phyloP scores from a whole-genome alignment of 306 rosid species.

The Glycyrrhiza uralensis region DNA sequence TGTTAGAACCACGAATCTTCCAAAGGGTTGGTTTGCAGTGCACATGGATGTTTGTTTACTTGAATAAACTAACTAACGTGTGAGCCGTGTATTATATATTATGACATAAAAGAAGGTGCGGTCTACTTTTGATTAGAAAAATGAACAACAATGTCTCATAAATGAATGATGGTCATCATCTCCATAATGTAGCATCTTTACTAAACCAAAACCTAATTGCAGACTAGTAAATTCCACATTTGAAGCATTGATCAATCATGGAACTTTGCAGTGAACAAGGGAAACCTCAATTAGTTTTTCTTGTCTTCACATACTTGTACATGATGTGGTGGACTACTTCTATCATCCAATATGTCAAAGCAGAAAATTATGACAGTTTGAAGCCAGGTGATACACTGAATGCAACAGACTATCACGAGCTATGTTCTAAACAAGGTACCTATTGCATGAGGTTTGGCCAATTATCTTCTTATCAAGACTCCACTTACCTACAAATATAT shows the following conservation, averaged over 20 bases:
- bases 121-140: neutral
- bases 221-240: too few species aligned
- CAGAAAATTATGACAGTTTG: neutral
- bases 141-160: neutral
- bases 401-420: fast-evolving
- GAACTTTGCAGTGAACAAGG: neutral
- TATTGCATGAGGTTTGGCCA: neutral
- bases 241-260: neutral
- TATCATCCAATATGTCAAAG: neutral
- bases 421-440: neutral
- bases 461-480: too few species aligned
- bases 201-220: neutral
- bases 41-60: neutral
- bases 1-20: too few species aligned
- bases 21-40: too few species aligned
- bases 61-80: neutral
- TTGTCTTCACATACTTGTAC: neutral
- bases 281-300: neutral
- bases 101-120: neutral
- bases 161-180: neutral
- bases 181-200: neutral
- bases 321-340: neutral
- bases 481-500: neutral
- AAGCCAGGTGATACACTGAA: neutral
- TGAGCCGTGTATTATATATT: neutral